phyloP scores from a whole-genome alignment of 2,329 filamentous ascomycete genomes.

The Alternaria viburni region DNA sequence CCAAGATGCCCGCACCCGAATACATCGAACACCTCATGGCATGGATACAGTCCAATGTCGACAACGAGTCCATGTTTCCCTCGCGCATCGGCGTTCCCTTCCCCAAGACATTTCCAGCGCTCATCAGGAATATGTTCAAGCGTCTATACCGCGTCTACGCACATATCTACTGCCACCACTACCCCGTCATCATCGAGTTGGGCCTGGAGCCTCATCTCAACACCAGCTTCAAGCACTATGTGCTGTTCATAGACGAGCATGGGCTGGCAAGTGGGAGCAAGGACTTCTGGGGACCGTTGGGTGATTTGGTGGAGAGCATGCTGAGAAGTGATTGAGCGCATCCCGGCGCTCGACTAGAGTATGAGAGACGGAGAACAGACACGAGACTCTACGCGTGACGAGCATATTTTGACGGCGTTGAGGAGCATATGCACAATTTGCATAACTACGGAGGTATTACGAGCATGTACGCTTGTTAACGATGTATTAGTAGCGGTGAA shows the following conservation, averaged over 20 bases:
- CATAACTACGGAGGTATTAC: constrained; percentile 7
- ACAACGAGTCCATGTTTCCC: constrained; percentile 95
- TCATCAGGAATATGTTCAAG: constrained; percentile 99
- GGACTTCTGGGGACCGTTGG: constrained; percentile 96
- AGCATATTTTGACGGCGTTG: constrained; percentile 11
- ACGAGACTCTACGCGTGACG: not conserved
- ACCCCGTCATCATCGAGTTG: constrained; percentile 92
- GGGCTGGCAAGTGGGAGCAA: constrained; percentile 82
- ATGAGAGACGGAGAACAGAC: not conserved
- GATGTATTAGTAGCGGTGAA: constrained; percentile 22
- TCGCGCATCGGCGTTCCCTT: constrained; percentile 94
- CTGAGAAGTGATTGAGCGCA: constrained; percentile 73
- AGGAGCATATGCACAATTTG: not conserved
- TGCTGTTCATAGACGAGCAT: constrained; percentile 98
- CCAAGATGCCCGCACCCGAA: constrained; percentile 95
- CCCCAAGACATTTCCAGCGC: constrained; percentile 85
- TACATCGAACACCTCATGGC: constrained; percentile 98
- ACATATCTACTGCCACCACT: constrained; percentile 98
- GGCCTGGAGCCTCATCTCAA: constrained; percentile 97
- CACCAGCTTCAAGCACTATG: constrained; percentile 99
- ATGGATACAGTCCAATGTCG: constrained; percentile 94
- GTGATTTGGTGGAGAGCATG: constrained; percentile 98
- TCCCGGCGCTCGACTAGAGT: not conserved
- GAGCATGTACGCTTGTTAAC: constrained; percentile 15
- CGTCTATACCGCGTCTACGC: constrained; percentile 97